Evolutionary conservation across 1,284 basidiomycete genomes (phyloP).

Genomic region (Cutaneotrichosporon dermatis): DNA sequence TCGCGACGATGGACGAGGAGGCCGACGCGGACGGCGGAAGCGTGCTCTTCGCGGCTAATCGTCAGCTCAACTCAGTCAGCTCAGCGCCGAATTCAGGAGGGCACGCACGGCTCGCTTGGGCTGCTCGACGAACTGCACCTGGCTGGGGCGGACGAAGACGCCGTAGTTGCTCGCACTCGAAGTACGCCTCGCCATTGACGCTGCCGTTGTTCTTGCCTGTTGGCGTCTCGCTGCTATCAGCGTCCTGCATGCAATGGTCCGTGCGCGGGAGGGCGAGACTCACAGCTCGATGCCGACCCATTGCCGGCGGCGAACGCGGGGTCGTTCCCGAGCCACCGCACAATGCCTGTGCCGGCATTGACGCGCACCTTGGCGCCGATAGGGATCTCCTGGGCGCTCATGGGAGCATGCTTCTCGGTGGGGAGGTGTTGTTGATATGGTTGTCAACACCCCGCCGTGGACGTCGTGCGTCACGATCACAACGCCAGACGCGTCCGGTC

Average conservation of each 20-base stretch:
- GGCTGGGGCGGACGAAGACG: conserved; percentile 84
- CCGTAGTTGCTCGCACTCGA: conserved; percentile 75
- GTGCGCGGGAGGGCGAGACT: conserved; percentile 6
- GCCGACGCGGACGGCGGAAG: neutral
- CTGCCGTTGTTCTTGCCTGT: conserved; percentile 95
- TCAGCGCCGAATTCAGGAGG: neutral
- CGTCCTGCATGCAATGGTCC: no score
- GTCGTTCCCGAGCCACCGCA: conserved; percentile 77
- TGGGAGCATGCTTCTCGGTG: neutral
- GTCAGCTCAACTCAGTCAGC: neutral
- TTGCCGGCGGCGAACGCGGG: conserved; percentile 78
- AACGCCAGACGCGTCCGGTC: neutral
- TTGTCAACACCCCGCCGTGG: neutral
- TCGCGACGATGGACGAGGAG: neutral
- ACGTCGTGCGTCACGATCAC: neutral
- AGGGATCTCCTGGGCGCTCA: conserved; percentile 13
- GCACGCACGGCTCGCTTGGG: conserved; percentile 16
- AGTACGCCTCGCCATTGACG: conserved; percentile 78
- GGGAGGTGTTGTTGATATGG: no score
- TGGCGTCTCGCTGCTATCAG: conserved; percentile 50
- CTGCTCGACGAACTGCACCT: conserved; percentile 61
- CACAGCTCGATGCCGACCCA: conserved; percentile 93
- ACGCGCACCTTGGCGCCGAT: conserved; percentile 59
- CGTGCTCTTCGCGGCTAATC: neutral
- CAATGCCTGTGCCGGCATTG: conserved; percentile 71